Base-by-base conservation (phyloP, 2,329 filamentous ascomycete genomes). In the Pseudopyricularia javanii region DNA sequence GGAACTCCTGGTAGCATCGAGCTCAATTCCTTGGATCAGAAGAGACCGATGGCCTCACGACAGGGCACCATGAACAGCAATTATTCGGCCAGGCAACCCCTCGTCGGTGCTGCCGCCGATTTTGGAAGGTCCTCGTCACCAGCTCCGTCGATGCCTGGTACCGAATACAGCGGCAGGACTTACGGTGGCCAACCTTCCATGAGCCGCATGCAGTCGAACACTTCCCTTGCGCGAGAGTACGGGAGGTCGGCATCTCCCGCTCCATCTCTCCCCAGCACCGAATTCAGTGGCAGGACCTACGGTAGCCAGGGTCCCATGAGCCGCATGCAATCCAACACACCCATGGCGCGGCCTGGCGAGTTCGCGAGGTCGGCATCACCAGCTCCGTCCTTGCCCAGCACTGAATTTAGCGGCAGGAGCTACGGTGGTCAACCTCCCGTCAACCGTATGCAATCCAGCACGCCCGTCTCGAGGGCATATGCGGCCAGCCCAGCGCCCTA, bases 1-100 rank as follows among this genome's bases (percentile, higher is more conserved):
- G 74, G 69, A 52, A 82, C 79, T 1, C 74, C 77, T 3, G 70
- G 69, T 17, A 69, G 64, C 59, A 72, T 74, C 53, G 79, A 79
- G 65, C 74, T 79, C 56, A 75, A 67, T 56, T 69, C 70, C 43
- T 68, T 76, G 56, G 76, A 74, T 59, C 76, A 74, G 58, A 75
- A 74, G 65, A 74, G 69, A 52, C 76, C 72, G 37, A 50, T 56
- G 51, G 71, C 68, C 60, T 62, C 72, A 47, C 55, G 65, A 20
- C 59, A 63, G 15, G 55, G 56, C n/a, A 67, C 63, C 43, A 59
- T 59, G 52, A 26, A 53, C 5, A 59, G 62, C 3, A 54, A 58
- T 6, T 47, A 57, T 26, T 67, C 65, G 0, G 54, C 61, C n/a
- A 60, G 59, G 8, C 59, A 61, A 2, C 60, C 64, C 3, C 62